These are phyloP conservation scores for Fallopia convolvulus DNA, from an alignment of 148 eudicot genomes.

Conservation along the genomic window DNA sequence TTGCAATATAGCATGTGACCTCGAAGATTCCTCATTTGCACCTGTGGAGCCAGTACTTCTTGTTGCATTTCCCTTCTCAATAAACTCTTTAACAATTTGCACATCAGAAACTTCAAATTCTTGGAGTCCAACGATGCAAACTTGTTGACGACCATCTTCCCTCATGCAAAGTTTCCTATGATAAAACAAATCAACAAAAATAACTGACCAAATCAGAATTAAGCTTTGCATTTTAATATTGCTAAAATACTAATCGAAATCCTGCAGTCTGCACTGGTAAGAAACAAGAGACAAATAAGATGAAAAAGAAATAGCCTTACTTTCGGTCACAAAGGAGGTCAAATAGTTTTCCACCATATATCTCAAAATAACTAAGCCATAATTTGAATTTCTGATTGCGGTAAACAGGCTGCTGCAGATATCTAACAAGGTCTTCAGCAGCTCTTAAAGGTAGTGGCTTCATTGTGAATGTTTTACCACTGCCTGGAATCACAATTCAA, in stretches of 20 bases:
- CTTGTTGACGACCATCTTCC: conserved; percentile 97
- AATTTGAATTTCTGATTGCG: conserved; percentile 81
- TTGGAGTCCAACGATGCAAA: conserved; percentile 96
- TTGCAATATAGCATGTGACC: conserved; percentile 98
- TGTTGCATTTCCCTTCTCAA: conserved; percentile 80
- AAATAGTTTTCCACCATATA: conserved; percentile 92
- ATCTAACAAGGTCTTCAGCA: conserved; percentile 76
- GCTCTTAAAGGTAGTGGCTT: conserved; percentile 97
- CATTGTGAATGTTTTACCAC: conserved; percentile 99
- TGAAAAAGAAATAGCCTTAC: conserved; percentile 24
- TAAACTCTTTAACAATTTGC: conserved; percentile 89
- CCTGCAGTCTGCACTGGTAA: conserved; percentile 2
- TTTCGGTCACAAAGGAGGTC: conserved; percentile 89
- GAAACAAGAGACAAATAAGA: not conserved
- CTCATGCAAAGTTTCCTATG: conserved; percentile 91
- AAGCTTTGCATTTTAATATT: not conserved
- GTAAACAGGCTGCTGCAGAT: conserved; percentile 73
- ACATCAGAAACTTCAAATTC: conserved; percentile 98
- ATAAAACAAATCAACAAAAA: conserved; percentile 9
- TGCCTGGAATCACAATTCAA: conserved; percentile 43
- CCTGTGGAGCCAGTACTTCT: conserved; percentile 99
- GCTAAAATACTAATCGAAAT: not conserved
- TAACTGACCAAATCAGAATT: not conserved
- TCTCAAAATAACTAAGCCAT: conserved; percentile 99
- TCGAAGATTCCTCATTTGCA: conserved; percentile 97